Conservation (phyloP, 768 basidiomycete genomes). For the Phylloporus sp. region DNA sequence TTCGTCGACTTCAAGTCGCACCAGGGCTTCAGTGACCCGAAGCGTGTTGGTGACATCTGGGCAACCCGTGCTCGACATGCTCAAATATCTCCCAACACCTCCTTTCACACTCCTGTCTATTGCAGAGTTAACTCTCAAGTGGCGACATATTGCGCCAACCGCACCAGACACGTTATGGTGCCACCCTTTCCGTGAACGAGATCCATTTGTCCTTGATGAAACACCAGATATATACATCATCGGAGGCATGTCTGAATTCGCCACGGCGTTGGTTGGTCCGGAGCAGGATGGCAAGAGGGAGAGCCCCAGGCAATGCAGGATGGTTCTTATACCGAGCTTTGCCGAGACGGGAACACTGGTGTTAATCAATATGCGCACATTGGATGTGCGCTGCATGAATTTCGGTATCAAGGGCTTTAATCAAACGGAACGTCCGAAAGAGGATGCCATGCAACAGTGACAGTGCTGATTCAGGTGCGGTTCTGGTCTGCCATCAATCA, state of each 20-base stretch:
- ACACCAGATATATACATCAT: conserved; percentile 89
- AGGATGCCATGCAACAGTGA: conserved; percentile 24
- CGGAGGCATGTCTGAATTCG: conserved; percentile 86
- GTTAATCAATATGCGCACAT: conserved; percentile 71
- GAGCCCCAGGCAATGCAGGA: conserved; percentile 46
- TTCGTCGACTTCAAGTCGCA: not conserved
- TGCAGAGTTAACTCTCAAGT: conserved; percentile 74
- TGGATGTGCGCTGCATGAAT: conserved; percentile 61
- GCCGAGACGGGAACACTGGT: conserved; percentile 71
- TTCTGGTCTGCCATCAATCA: not conserved
- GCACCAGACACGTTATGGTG: conserved; percentile 99
- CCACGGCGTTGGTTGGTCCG: conserved; percentile 57
- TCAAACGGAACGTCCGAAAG: conserved; percentile 3
- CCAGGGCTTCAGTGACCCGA: conserved; percentile 32
- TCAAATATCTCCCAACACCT: conserved; percentile 79
- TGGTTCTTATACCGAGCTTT: conserved; percentile 81
- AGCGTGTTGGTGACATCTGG: conserved; percentile 84
- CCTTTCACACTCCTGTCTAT: conserved; percentile 69
- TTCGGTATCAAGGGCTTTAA: conserved; percentile 45
- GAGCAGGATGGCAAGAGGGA: conserved; percentile 29
- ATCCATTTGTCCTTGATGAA: conserved; percentile 85
- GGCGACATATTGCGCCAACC: conserved; percentile 98
- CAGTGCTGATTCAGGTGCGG: conserved; percentile 16
- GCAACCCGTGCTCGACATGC: conserved; percentile 92
- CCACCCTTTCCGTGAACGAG: conserved; percentile 81